Evolutionary conservation across 1,284 basidiomycete species (phyloP).

Genomic region (Microbotryum saponariae): DNA sequence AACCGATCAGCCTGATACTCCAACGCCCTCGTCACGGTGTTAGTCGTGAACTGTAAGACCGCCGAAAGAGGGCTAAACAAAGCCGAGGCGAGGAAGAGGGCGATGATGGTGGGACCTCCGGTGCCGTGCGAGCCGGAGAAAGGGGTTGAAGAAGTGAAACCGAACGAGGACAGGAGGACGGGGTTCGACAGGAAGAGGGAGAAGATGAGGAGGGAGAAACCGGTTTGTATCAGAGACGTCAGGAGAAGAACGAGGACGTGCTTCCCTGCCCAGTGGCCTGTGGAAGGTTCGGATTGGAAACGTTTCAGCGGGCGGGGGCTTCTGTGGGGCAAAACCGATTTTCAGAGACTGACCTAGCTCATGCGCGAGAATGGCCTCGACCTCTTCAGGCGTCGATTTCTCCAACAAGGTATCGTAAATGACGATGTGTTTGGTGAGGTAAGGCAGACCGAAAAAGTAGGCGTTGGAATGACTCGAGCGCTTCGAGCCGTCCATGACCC

Average conservation of each 20-base stretch:
- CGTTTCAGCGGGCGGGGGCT: neutral
- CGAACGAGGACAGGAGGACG: conserved; percentile 75
- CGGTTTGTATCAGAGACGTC: conserved; percentile 77
- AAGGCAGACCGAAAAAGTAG: conserved; percentile 79
- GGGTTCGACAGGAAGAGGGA: conserved; percentile 84
- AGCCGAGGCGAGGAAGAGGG: conserved; percentile 81
- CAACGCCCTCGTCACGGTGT: conserved; percentile 69
- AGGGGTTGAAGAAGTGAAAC: conserved; percentile 54
- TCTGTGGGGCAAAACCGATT: neutral
- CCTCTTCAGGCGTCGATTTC: conserved; percentile 75
- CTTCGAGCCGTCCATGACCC: conserved; percentile 95
- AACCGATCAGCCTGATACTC: conserved; percentile 86
- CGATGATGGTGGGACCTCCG: conserved; percentile 68
- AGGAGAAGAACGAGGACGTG: conserved; percentile 83
- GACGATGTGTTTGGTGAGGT: conserved; percentile 79
- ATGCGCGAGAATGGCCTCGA: conserved; percentile 63
- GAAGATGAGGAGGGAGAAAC: conserved; percentile 78
- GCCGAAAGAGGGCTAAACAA: conserved; percentile 75
- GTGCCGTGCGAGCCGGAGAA: neutral
- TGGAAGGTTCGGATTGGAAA: conserved; percentile 48
- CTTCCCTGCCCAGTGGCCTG: conserved; percentile 84
- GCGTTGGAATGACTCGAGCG: conserved; percentile 54
- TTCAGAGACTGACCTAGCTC: conserved; percentile 17
- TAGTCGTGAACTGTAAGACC: conserved; percentile 65
- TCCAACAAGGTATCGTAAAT: conserved; percentile 95